phyloP scores from a whole-genome alignment of 2,329 filamentous ascomycete species.

The Alternaria dauci region DNA sequence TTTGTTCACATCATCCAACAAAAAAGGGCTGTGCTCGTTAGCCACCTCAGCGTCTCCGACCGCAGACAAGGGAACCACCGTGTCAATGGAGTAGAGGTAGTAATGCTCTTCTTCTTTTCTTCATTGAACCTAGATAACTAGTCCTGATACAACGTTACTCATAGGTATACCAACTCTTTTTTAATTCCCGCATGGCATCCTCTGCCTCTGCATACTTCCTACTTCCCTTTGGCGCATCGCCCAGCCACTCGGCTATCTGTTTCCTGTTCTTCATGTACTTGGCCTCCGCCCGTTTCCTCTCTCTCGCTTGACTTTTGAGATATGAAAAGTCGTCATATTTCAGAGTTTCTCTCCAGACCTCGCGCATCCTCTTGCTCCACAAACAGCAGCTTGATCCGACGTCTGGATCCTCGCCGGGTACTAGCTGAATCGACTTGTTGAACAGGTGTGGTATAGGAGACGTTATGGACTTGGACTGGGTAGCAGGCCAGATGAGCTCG shows the following conservation, averaged over 20 bases:
- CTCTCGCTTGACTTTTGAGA: slow-evolving; percentile 67
- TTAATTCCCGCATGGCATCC: slow-evolving; percentile 33
- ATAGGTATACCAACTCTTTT: slow-evolving; percentile 43
- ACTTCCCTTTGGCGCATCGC: slow-evolving; percentile 32
- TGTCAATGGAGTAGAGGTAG: background rate
- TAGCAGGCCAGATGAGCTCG: slow-evolving; percentile 75
- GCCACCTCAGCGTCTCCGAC: background rate
- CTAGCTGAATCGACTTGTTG: slow-evolving; percentile 65
- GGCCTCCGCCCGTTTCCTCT: slow-evolving; percentile 51
- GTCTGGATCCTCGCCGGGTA: slow-evolving; percentile 58
- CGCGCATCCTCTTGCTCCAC: slow-evolving; percentile 81
- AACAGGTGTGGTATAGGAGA: slow-evolving; percentile 44
- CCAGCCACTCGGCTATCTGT: slow-evolving; percentile 35
- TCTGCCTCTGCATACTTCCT: slow-evolving; percentile 37
- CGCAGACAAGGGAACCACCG: background rate
- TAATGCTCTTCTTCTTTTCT: background rate
- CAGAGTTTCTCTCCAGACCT: slow-evolving; percentile 73
- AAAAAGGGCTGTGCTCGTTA: no score
- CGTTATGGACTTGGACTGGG: slow-evolving; percentile 58
- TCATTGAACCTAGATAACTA: background rate
- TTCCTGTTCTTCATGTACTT: slow-evolving; percentile 58
- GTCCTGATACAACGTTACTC: slow-evolving; percentile 27
- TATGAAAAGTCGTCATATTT: slow-evolving; percentile 71
- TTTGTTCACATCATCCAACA: no score
- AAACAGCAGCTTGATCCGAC: slow-evolving; percentile 72